These are phyloP conservation scores for Tolypocladium tundrense DNA, from an alignment of 2,329 filamentous ascomycete species.

Conservation along the genomic window DNA sequence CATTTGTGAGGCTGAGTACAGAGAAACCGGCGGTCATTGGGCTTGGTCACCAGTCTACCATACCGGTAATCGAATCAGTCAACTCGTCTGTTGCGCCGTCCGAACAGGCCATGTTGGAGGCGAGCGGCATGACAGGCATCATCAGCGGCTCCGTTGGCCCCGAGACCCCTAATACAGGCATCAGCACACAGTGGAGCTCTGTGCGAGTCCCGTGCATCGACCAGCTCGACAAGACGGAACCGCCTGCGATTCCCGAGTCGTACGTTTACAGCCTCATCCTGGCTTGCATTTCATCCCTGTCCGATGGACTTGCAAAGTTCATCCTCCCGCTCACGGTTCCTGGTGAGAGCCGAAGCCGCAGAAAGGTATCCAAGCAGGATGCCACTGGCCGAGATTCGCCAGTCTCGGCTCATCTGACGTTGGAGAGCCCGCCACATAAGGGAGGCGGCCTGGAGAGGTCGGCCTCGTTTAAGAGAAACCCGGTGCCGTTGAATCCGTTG, in stretches of 20 bases:
- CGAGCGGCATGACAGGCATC: conserved; percentile 76
- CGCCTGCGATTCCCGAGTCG: conserved; percentile 76
- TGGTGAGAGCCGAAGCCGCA: conserved; percentile 49
- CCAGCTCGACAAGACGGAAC: conserved; percentile 83
- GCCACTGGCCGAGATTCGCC: conserved; percentile 34
- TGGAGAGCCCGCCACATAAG: conserved; percentile 16
- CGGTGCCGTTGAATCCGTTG: conserved; percentile 76
- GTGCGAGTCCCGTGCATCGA: conserved; percentile 84
- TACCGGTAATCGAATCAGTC: conserved; percentile 53
- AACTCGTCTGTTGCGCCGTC: conserved; percentile 47
- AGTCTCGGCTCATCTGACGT: conserved; percentile 24
- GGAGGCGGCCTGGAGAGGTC: conserved; percentile 43
- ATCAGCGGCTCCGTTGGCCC: conserved; percentile 63
- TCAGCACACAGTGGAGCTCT: conserved; percentile 86
- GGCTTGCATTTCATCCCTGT: conserved; percentile 80
- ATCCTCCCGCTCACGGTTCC: conserved; percentile 85
- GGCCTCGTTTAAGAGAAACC: conserved; percentile 61
- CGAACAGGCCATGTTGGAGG: conserved; percentile 83
- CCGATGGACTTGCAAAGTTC: conserved; percentile 87
- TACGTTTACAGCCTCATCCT: conserved; percentile 87
- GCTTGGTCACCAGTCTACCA: conserved; percentile 76
- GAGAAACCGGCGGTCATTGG: conserved; percentile 87
- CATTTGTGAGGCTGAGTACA: conserved; percentile 84
- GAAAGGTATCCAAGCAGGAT: conserved; percentile 31
- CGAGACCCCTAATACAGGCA: conserved; percentile 60